These are phyloP conservation scores for Citrus australasica DNA, from an alignment of 345 rosid species.

Conservation along the genomic window DNA sequence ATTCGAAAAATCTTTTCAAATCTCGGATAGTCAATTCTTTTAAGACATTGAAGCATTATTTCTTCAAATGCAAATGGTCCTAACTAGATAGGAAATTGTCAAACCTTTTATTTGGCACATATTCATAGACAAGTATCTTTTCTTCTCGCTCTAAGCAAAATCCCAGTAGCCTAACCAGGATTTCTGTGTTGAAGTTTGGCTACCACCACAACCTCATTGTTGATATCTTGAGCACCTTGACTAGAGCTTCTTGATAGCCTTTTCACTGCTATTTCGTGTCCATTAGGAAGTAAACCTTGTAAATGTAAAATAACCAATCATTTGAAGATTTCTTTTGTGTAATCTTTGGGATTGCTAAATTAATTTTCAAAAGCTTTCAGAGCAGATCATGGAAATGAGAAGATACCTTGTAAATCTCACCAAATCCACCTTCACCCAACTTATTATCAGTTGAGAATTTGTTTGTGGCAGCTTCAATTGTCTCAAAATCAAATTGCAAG, in stretches of 20 bases:
- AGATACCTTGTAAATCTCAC: slow-evolving; percentile 58
- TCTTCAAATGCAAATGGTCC: neutral
- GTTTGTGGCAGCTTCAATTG: slow-evolving; percentile 41
- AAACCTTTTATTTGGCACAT: slow-evolving; percentile 30
- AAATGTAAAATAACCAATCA: neutral
- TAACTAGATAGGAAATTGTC: slow-evolving; percentile 18
- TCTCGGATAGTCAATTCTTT: neutral
- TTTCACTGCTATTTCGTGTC: slow-evolving; percentile 29
- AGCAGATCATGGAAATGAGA: neutral
- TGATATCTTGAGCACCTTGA: slow-evolving; percentile 28
- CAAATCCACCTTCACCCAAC: slow-evolving; percentile 71
- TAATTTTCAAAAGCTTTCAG: neutral
- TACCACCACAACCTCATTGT: slow-evolving; percentile 29
- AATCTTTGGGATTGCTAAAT: neutral
- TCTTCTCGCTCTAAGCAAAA: slow-evolving; percentile 35
- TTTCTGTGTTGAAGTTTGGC: slow-evolving; percentile 39
- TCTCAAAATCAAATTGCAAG: slow-evolving; percentile 35
- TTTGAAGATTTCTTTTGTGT: neutral
- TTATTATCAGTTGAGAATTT: slow-evolving; percentile 48
- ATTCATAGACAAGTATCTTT: slow-evolving; percentile 32
- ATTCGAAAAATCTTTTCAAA: neutral
- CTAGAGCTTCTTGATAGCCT: slow-evolving; percentile 19
- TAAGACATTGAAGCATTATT: too few species aligned
- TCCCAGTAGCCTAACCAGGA: slow-evolving; percentile 30
- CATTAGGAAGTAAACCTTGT: slow-evolving; percentile 20